Evolutionary conservation across 2,329 filamentous ascomycete genomes (phyloP).

Genomic region (Verticillium albo-atrum): DNA sequence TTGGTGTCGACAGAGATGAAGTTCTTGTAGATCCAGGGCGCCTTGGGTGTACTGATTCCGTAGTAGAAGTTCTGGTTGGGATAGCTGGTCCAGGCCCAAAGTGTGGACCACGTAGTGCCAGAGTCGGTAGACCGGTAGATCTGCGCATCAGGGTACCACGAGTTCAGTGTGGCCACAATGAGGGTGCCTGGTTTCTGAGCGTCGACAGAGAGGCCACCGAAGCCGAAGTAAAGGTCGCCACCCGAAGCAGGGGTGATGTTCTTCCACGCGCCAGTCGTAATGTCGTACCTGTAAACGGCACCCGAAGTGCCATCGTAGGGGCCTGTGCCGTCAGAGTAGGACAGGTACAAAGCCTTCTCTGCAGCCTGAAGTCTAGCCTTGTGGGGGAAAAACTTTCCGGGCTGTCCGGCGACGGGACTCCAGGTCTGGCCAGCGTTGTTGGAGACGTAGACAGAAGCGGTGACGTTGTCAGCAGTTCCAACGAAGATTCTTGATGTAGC

Average conservation of each 20-base stretch:
- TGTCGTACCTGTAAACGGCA: slow-evolving; percentile 50
- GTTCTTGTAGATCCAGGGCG: slow-evolving; percentile 49
- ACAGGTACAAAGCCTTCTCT: slow-evolving; percentile 51
- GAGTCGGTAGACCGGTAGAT: slow-evolving; percentile 52
- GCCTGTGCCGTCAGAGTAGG: slow-evolving; percentile 49
- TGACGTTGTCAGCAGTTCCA: slow-evolving; percentile 47
- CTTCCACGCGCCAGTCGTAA: slow-evolving; percentile 42
- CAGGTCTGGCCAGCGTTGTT: slow-evolving; percentile 49
- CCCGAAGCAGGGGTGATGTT: slow-evolving; percentile 52
- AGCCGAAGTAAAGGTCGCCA: slow-evolving; percentile 44
- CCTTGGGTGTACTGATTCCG: slow-evolving; percentile 14
- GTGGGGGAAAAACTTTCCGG: slow-evolving; percentile 47
- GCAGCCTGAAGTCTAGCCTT: slow-evolving; percentile 44
- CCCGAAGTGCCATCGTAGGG: slow-evolving; percentile 53
- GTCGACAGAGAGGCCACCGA: slow-evolving; percentile 51
- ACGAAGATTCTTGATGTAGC: slow-evolving; percentile 54
- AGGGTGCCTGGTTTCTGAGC: slow-evolving; percentile 49
- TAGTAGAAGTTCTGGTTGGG: slow-evolving; percentile 30
- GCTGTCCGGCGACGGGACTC: slow-evolving; percentile 45
- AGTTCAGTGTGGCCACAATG: slow-evolving; percentile 52
- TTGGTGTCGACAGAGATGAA: slow-evolving; percentile 43
- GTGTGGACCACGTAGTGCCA: slow-evolving; percentile 48
- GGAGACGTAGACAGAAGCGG: slow-evolving; percentile 49
- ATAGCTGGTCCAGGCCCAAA: slow-evolving; percentile 49
- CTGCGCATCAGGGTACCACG: slow-evolving; percentile 55